These are phyloP conservation scores for Epichloe coenophiala DNA, from an alignment of 2,329 filamentous ascomycete genomes.

Conservation along the genomic window DNA sequence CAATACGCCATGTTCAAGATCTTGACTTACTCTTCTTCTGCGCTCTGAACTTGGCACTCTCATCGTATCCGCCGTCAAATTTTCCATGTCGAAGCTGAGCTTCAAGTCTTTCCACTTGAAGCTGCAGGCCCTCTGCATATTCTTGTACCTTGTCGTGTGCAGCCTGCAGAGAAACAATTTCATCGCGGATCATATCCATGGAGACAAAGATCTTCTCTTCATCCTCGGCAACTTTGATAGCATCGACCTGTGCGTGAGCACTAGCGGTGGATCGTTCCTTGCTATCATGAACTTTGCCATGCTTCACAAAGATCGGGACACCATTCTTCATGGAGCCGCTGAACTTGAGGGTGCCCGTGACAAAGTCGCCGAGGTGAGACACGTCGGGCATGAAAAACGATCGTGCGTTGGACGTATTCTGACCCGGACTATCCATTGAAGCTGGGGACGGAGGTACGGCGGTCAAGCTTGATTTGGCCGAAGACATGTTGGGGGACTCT, in stretches of 20 bases:
- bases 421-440: constrained; percentile 19
- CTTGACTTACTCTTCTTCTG: constrained; percentile 43
- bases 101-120: constrained; percentile 37
- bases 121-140: constrained; percentile 39
- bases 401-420: constrained; percentile 29
- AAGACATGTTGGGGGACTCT: constrained; percentile 23
- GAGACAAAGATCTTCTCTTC: constrained; percentile 47
- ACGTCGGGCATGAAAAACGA: constrained; percentile 43
- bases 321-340: constrained; percentile 37
- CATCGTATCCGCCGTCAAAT: constrained; percentile 28
- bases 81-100: constrained; percentile 33
- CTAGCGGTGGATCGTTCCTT: constrained; percentile 18
- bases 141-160: constrained; percentile 42
- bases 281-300: constrained; percentile 35
- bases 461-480: constrained; percentile 27
- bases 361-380: constrained; percentile 41
- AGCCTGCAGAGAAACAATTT: constrained; percentile 40
- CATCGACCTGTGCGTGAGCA: constrained; percentile 36
- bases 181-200: constrained; percentile 47
- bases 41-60: constrained; percentile 28
- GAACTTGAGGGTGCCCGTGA: constrained; percentile 40
- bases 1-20: no score
- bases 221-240: constrained; percentile 35
- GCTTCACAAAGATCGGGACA: constrained; percentile 41
- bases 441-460: constrained; percentile 26